Evolutionary conservation across 345 rosid genomes (phyloP), one percentile per base, ranked within the genome.

Genomic region (Aurinia saxatilis): DNA sequence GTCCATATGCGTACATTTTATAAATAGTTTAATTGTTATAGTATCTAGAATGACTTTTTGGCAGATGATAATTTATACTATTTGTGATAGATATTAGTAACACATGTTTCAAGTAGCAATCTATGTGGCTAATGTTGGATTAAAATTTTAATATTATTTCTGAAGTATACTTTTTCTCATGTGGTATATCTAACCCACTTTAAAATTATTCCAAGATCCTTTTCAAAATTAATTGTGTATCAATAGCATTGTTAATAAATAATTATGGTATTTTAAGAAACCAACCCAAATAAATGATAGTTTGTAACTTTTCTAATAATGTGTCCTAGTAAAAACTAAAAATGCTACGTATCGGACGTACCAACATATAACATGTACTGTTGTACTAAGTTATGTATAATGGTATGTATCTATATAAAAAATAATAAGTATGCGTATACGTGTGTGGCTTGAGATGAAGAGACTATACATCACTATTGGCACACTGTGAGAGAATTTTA

Each of bases 391-490:
- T 5, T 35, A 33, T 34, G 16, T 42, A 5, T 6, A n/a, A 16
- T 3, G 23, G 4, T 44, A 5, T 35, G 14, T 45, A 9, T 11
- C 10, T 33, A 14, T 14, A 15, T 29, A 49, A 5, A 30, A 16
- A 50, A 50, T 29, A 25, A 17, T 35, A 37, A 12, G 21, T 18
- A 27, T 29, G 53, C 21, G 51, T 36, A 33, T 62, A 55, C 58
- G 65, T 55, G 52, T 55, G 52, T 71, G 60, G 69, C 37, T 48
- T 40, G 37, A 56, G 58, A 39, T 39, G 17, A 21, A 55, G 48
- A 54, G 55, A 30, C 9, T 68, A 34, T 37, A 55, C 39, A 56
- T 46, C 44, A 36, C 35, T 46, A 48, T 70, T 60, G 25, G 17
- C 50, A 12, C n/a, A 29, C 57, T 62, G 36, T 47, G 44, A 31